Evolutionary conservation across 768 basidiomycete species (phyloP), one percentile per base, ranked within the genome.

Genomic region (Termitomyces titanicus): DNA sequence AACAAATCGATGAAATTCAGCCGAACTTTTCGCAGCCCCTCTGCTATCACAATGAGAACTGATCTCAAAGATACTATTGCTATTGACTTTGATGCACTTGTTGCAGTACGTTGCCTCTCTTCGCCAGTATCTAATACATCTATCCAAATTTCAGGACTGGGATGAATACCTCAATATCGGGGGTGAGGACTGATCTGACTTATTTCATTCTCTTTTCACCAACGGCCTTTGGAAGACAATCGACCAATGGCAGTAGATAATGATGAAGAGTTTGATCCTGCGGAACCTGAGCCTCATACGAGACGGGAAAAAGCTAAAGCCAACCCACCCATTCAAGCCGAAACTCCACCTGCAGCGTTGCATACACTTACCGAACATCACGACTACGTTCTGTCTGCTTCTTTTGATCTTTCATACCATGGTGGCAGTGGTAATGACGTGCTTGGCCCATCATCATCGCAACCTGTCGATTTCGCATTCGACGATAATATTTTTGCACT

Each of bases 301-400:
- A 50, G 34, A 51, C 47, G 65, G 61, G 61, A 59, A 54, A 47
- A 70, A 37, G 15, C 29, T 10, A 42, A 66, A 58, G 38, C 34
- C 58, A 42, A 64, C 64, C 53, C 71, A 63, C 33, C 33, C n/a
- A 35, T 38, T 47, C 67, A 64, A 31, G 60, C 68, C 10, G 86
- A 87, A 62, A 57, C 70, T 31, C 66, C 73, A 11, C 76, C 86
- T 45, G 78, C 76, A 43, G 80, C 82, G 27, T 63, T 71, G 53
- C 81, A 88, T 65, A 90, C 84, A 34, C 78, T 92, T n/a, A 72
- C 82, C 11, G 89, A 92, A 63, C 79, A 85, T 56, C 81, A 87
- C 58, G 82, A 87, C 35, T 80, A 85, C 60, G 65, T 92, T 20
- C 71, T 92, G 15, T 80, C 83, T 5, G 78, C 76, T 25, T 88